Evolutionary conservation across 805 yeast genomes (phyloP).

Genomic region (Wickerhamomyces alni): DNA sequence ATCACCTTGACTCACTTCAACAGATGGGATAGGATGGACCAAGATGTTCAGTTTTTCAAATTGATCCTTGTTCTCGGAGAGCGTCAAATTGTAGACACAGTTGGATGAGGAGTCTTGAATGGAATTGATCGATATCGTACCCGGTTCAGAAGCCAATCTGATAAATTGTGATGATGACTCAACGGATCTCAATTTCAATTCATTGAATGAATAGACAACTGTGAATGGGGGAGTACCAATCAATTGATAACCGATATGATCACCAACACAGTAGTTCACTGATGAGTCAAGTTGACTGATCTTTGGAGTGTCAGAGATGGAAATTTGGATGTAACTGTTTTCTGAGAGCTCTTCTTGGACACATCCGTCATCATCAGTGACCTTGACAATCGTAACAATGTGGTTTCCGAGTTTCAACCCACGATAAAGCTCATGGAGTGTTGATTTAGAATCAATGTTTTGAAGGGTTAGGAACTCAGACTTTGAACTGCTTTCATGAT

Average conservation of each 20-base stretch:
- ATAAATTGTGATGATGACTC: slow-evolving; percentile 44
- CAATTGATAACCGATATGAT: slow-evolving; percentile 68
- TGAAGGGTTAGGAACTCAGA: slow-evolving; percentile 40
- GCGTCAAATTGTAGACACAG: slow-evolving; percentile 60
- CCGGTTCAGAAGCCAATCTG: slow-evolving; percentile 78
- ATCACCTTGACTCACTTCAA: slow-evolving; percentile 78
- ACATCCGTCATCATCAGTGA: slow-evolving; percentile 72
- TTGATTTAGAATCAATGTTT: slow-evolving; percentile 34
- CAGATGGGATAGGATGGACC: slow-evolving; percentile 65
- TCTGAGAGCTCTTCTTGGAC: slow-evolving; percentile 35
- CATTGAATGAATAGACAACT: slow-evolving; percentile 70
- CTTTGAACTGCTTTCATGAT: slow-evolving; percentile 54
- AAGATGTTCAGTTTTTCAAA: slow-evolving; percentile 29
- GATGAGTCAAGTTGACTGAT: slow-evolving; percentile 40
- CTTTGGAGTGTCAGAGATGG: slow-evolving; percentile 73
- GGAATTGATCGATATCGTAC: slow-evolving; percentile 61
- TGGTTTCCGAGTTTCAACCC: slow-evolving; percentile 68
- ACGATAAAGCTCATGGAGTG: slow-evolving; percentile 39
- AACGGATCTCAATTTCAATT: slow-evolving; percentile 48
- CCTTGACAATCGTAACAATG: slow-evolving; percentile 46
- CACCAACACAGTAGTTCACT: slow-evolving; percentile 83
- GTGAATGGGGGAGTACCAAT: slow-evolving; percentile 78
- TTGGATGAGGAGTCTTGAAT: slow-evolving; percentile 69
- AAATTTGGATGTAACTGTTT: slow-evolving; percentile 43
- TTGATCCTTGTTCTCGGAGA: slow-evolving; percentile 26